Base-by-base conservation (phyloP, 768 basidiomycete species). In the Trametes meyenii region DNA sequence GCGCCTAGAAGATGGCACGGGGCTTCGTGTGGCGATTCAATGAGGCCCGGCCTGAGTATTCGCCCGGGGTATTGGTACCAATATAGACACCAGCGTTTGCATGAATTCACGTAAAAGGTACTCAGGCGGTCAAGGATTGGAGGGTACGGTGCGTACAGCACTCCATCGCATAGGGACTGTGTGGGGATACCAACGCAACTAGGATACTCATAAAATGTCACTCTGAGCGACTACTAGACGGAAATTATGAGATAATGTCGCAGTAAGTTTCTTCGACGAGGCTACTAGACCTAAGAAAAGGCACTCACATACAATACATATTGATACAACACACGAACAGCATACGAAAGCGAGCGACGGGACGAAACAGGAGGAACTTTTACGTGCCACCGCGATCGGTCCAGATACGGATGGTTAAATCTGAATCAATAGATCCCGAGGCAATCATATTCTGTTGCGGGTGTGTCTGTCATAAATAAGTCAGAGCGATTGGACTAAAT, bases 371-470 rank as follows among this genome's bases (percentile, higher is more conserved):
- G 21, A 10, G 50, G 17, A 35, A 44, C 43, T 12, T 29, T 17
- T 63, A 59, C 1, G 62, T 48, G 5, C 57, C 58, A n/a, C 65
- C 69, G 38, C 62, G 66, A 71, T 93, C 92, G 17, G 81, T 78
- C 95, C 95, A 97, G 72, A 97, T 80, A 60, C 89, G 83, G 67
- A 97, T 87, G 3, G 85, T 78, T 23, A 92, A 81, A 72, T 96
- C 95, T 7, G 87, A 85, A 26, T 94, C 92, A 66, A 96, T 87
- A 10, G 90, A 89, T 0, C 89, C 94, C 2, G 92, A 91, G 1
- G 91, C 95, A 51, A 97, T 90, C 79, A 89, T 91, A 65, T 92
- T 91, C 71, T 91, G 86, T 11, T 79, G 81, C 12, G 94, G 94
- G 76, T 95, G 94, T 6, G 90, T 92, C 91, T 93, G 44, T 17